Base-by-base conservation (phyloP, 78 protist genomes). In the Guillardia theta region DNA sequence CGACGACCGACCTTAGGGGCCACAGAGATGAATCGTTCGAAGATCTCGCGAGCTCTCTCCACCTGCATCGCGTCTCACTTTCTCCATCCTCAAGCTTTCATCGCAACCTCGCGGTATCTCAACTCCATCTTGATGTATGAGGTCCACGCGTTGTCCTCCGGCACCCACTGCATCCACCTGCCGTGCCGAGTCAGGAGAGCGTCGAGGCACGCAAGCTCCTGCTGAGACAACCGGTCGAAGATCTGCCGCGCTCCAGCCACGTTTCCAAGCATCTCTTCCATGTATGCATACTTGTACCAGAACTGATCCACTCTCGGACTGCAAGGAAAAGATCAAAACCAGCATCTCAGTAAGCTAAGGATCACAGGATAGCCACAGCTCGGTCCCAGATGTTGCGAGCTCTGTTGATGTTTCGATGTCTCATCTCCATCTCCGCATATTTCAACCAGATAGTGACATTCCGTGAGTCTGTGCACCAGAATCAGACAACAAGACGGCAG, bases 341-440 rank as follows among this genome's bases (percentile, higher is more conserved):
- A n/a, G n/a, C n/a, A n/a, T n/a, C n/a, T n/a, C n/a, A n/a, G n/a
- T n/a, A n/a, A n/a, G n/a, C n/a, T n/a, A n/a, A n/a, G n/a, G n/a
- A n/a, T n/a, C n/a, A n/a, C n/a, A 99, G 96, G 18, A 94, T 39
- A 4, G 97, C 70, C 33, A 98, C 98, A 8, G 99, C 99, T 36
- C 99, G 97, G 78, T 98, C 99, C 96, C 95, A 98, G 2, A 99
- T 94, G 88, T 99, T 99, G 27, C 99, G 97, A 0, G 99, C 99
- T 41, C 92, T 96, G 95, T 98, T 98, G 88, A 98, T 93, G 88
- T 94, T 58, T 70, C 70, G 70, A 6, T 96, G 46, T 19, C 95
- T 21, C 99, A 98, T 98, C 94, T 99, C 99, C 98, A 98, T 97
- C 94, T 99, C 99, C 21, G 99, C 99, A 92, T 99, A 99, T 43